These are phyloP conservation scores for Calocybe gambosa DNA, from an alignment of 1,284 basidiomycete genomes.

Conservation along the genomic window DNA sequence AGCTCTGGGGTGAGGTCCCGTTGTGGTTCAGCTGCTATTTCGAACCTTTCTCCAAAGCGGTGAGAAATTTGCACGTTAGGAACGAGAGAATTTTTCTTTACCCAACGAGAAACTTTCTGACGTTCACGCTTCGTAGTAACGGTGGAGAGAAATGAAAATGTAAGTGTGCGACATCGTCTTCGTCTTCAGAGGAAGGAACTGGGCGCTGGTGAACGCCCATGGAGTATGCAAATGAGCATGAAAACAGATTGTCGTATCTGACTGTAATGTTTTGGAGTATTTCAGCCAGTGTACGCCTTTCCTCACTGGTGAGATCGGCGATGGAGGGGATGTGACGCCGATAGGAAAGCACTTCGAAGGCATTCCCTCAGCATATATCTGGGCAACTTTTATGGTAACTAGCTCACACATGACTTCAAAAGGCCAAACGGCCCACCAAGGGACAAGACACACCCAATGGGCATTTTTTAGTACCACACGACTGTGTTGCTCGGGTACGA, in stretches of 20 bases:
- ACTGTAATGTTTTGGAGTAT: slow-evolving; percentile 63
- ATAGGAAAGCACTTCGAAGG: slow-evolving; percentile 64
- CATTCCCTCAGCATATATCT: background rate
- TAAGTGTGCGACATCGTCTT: slow-evolving; percentile 67
- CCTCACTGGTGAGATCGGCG: slow-evolving; percentile 51
- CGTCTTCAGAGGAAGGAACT: slow-evolving; percentile 38
- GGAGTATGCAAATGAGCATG: slow-evolving; percentile 90
- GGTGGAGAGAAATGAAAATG: slow-evolving; percentile 92
- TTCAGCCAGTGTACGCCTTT: slow-evolving; percentile 60
- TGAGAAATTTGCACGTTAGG: background rate
- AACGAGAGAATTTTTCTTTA: slow-evolving; percentile 31
- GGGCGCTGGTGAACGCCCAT: slow-evolving; percentile 92
- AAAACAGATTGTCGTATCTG: slow-evolving; percentile 83
- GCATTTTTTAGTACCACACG: slow-evolving; percentile 74
- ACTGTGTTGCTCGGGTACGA: slow-evolving; percentile 35
- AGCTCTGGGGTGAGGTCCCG: slow-evolving; percentile 89
- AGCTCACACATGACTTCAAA: slow-evolving; percentile 76
- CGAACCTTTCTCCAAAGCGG: slow-evolving; percentile 52
- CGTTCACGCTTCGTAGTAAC: slow-evolving; percentile 73
- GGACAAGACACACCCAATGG: slow-evolving; percentile 84
- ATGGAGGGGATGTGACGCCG: slow-evolving; percentile 73
- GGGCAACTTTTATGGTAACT: background rate
- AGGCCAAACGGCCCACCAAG: slow-evolving; percentile 97
- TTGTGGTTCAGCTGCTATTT: slow-evolving; percentile 89
- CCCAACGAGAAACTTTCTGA: slow-evolving; percentile 92